Base-by-base conservation (phyloP, 2,329 filamentous ascomycete genomes). In the Cladosporium velox region DNA sequence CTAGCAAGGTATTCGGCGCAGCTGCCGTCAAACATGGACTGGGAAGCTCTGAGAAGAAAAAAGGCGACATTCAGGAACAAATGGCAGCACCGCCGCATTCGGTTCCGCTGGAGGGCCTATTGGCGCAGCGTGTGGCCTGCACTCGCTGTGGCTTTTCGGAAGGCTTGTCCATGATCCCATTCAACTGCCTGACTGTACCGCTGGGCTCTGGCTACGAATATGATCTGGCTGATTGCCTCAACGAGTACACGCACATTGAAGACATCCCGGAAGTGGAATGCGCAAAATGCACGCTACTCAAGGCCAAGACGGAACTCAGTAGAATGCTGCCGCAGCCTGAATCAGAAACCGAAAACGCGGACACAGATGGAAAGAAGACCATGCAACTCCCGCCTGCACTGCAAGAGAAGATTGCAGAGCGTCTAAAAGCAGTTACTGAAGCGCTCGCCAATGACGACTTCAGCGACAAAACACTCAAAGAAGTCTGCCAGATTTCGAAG, bases 161-260 rank as follows among this genome's bases (percentile, higher is more conserved):
- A 72, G 93, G 93, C 1, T 83, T 97, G 15, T 93, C 91, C 1
- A 87, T 98, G 80, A 96, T 92, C 24, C 92, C 93, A 0, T 98
- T 98, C 83, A 97, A 95, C 75, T 97, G 93, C 74, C 81, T 98
- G 57, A 97, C 94, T 0, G 86, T 98, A 0, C 92, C 90, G 41
- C 86, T 98, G 1, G 91, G 91, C 0, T 80, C 84, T 5, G 84
- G 85, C 58, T 84, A 83, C 69, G 81, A 85, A 21, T 91, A 93
- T 73, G 86, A 92, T 67, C 80, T 98, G 0, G 88, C 88, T 66
- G 89, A 95, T 67, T 90, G 92, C 65, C 80, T 99, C 24, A 90
- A 96, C 74, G 88, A 92, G 26, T 97, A 94, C 75, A 95, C 92
- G 32, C 86, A 88, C 14, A 84, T 97, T 10, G 95, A 98, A 75